Base-by-base conservation (phyloP, 805 yeast species). In the Yarrowia divulgata region DNA sequence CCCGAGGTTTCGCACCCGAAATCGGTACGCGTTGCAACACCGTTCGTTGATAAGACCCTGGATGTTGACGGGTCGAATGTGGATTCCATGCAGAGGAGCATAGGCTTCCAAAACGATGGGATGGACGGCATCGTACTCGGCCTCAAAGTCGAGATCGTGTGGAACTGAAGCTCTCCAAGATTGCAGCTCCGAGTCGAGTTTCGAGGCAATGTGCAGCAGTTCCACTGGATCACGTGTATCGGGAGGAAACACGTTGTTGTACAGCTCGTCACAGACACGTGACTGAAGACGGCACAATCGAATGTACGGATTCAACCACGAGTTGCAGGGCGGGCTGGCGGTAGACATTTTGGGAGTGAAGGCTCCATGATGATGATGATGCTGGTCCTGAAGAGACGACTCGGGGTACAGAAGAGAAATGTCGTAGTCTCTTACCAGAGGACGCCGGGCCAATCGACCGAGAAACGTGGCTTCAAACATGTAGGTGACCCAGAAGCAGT, bases 401-500 rank as follows among this genome's bases (percentile, higher is more conserved):
- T 60, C 54, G 0, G 63, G 63, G 10, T 42, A 57, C 23, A 23
- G 14, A 2, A 57, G 37, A 2, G 63, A 40, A 35, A 57, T 57
- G 23, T 57, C 63, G 16, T 57, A 57, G 23, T 57, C 63, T 29
- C 63, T n/a, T 2, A 57, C 39, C 37, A 57, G n/a, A 3, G 63
- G 63, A 16, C 63, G 19, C 1, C 63, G 46, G 9, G 48, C 40
- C 12, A 57, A 9, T 13, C 67, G 50, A 18, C 67, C 67, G 18
- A 60, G 34, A 35, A 43, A 43, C 5, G 52, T 60, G 10, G 67
- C 67, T 16, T 60, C 67, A 6, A 32, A 60, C 50, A 46, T 60
- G 54, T 60, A 60, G 23, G 67, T 46, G 18, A 42, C 54, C 67
- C 67, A 60, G 43, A 60, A 60, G 14, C 67, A 60, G 43, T 60